Evolutionary conservation across 441 rosid genomes (phyloP).

Genomic region (Populus hybrid): DNA sequence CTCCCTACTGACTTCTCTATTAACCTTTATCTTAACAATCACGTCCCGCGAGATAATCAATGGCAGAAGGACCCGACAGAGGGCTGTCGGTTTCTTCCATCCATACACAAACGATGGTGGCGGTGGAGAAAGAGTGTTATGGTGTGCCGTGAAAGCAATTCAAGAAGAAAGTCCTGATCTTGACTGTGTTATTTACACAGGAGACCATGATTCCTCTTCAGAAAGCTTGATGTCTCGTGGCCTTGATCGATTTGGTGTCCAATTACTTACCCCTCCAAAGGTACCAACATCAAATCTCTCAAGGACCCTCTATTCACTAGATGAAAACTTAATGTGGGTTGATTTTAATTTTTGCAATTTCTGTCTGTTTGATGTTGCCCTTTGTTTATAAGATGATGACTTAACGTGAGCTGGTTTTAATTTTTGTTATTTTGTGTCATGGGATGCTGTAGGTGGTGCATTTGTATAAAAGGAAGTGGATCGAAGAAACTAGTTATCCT

Average conservation of each 20-base stretch:
- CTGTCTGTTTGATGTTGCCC: background rate
- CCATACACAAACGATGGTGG: constrained; percentile 97
- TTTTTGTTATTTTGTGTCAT: background rate
- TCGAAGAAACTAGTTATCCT: constrained; percentile 79
- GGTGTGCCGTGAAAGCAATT: constrained; percentile 94
- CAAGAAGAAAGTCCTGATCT: constrained; percentile 75
- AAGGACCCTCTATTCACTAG: background rate
- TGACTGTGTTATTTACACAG: constrained; percentile 66
- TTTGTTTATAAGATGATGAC: background rate
- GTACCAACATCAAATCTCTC: constrained; percentile 20
- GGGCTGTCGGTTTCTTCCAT: constrained; percentile 84
- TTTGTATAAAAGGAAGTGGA: constrained; percentile 69
- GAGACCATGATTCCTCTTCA: constrained; percentile 75
- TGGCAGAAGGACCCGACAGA: constrained; percentile 36
- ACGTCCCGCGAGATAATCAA: constrained; percentile 33
- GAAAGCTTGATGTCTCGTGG: constrained; percentile 62
- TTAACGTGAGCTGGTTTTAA: background rate
- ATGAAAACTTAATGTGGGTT: background rate
- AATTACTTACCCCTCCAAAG: constrained; percentile 63
- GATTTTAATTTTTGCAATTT: background rate
- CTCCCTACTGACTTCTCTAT: constrained; percentile 33
- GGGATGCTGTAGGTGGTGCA: constrained; percentile 55
- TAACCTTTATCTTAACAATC: constrained; percentile 32
- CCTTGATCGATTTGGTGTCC: constrained; percentile 78
- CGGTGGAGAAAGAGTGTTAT: constrained; percentile 94